Evolutionary conservation across 257 asterid genomes (phyloP), one percentile per base, ranked within the genome.

Genomic region (Plantago elongata): DNA sequence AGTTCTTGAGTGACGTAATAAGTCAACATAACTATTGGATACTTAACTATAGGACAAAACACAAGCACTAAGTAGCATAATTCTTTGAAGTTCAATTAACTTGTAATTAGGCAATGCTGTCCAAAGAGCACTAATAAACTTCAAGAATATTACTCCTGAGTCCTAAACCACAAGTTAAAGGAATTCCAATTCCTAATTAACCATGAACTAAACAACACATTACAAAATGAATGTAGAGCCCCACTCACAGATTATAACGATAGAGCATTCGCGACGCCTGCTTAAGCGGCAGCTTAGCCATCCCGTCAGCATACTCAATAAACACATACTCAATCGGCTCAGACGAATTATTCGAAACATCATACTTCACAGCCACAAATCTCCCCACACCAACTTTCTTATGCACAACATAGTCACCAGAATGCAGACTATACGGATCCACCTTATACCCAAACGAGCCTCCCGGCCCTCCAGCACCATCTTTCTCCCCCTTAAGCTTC

Each of bases 281-380:
- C 67, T 83, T 79, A 56, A 88, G 81, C 0, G 97, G 95, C 11
- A 88, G 77, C 73, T 88, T 91, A 38, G 97, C 98, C 97, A 91
- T 91, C 59, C 97, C 98, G 72, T 91, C 98, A 13, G 93, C 92
- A 61, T 83, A 91, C 86, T 91, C 95, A 3, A 91, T 89, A 78
- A 86, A 91, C 49, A 91, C 95, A 64, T 84, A 89, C 82, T 91
- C 98, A 65, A 70, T 75, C 9, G 96, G 89, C 71, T 64, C 78
- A 0, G 84, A 61, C 8, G 87, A 74, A 57, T 69, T 63, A 63
- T 74, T 90, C 4, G 92, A 67, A 38, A 84, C 83, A 73, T 90
- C 96, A 61, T 67, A 85, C 71, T 90, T 86, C 56, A 91, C 78
- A 52, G 86, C 81, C 12, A 80, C 87, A 75, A 91, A 91, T 45